Evolutionary conservation across 73 alveolate species (phyloP), one percentile per base, ranked within the genome.

Genomic region (Tetrahymena thermophila): DNA sequence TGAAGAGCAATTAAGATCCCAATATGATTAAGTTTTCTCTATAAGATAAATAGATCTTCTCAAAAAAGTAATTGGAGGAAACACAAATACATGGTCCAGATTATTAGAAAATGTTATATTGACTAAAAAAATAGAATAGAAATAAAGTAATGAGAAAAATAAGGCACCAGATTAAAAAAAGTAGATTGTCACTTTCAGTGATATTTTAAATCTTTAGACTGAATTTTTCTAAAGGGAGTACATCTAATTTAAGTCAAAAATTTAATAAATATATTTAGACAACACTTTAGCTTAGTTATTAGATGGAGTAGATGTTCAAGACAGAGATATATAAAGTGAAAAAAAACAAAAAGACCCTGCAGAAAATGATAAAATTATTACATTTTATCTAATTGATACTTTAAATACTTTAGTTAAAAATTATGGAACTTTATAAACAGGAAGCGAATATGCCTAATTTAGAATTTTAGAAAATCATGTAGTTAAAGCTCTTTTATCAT

Each of bases 21-120:
- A 95, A 34, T 43, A 85, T 34, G 93, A 89, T 6, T 83, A 84
- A 31, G 43, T 95, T 35, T 95, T 95, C 57, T 71, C 89, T 23
- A 23, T 17, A 0, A 71, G 89, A 19, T 71, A 71, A 71, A 71
- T 71, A 71, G 89, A 71, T 71, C 89, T 71, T 13, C 37, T 71
- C 5, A 71, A 71, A 71, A 71, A 71, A 71, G 89, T 71, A 71
- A 71, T 71, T 71, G 89, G 89, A 28, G 89, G 40, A 28, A 71
- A 71, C 11, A 71, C 89, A n/a, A 71, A 71, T 13, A 71, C 89
- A 71, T 71, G 89, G 89, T 28, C 89, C 23, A 71, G 37, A 71
- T 71, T 71, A 71, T 31, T 71, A 28, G 89, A 71, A 25, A 71
- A 31, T 71, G 31, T 71, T 19, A 71, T 71, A 11, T 31, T 71